Evolutionary conservation across 139 green algal genomes (phyloP), one percentile per base, ranked within the genome.

Genomic region (Picochlorum sp.): DNA sequence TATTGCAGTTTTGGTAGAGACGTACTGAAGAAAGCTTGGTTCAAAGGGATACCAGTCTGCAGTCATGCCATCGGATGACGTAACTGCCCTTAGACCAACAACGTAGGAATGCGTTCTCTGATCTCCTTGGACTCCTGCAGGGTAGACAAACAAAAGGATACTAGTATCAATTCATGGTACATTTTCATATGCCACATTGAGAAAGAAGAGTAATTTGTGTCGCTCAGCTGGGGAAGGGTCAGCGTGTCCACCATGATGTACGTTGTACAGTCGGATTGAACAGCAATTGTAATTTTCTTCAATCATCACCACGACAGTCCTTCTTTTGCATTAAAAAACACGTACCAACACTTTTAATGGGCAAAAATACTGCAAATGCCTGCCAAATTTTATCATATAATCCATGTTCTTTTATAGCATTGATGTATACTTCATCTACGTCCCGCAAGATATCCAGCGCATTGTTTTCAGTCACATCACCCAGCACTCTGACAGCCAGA

Each of bases 311-410:
- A 64, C 67, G 57, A 62, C 28, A 32, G 20, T 18, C 28, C 28
- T 13, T 59, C 21, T 15, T 30, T 34, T 34, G 51, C n/a, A n/a
- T 3, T 1, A 10, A 8, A 30, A 55, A 49, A 30, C 9, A 41
- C 77, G 71, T 45, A 91, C 84, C 84, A 37, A 91, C 86, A 2
- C 74, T 86, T 62, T 83, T 80, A 49, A 97, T 75, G 8, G 91
- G 91, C 60, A 98, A 77, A 82, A 98, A 97, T 16, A 98, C 94
- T 4, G 94, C 94, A 75, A 99, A 99, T 2, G 94, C 94, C 78
- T 97, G 89, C 94, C 94, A 99, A 77, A 99, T 99, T 68, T 96
- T 73, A 76, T 98, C 91, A 75, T 99, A 99, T 56, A 99, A 80
- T 30, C 92, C 92, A 51, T 77, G 85, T 67, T 97, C 94, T 30